Conservation (phyloP, 345 rosid genomes). For the Aurinia saxatilis region DNA sequence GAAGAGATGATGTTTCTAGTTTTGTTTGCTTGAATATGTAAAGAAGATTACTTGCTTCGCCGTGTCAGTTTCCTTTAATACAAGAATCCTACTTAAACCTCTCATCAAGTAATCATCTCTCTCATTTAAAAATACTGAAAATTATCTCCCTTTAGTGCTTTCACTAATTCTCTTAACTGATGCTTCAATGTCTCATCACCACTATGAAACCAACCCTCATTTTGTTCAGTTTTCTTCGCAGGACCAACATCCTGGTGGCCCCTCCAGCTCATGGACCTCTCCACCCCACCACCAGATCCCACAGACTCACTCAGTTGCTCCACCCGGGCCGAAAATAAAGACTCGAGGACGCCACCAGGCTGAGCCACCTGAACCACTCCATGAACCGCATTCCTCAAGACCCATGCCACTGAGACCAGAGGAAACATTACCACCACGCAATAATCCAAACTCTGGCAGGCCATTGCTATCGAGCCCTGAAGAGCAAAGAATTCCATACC, state of each 20-base stretch:
- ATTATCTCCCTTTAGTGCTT: slow-evolving; percentile 21
- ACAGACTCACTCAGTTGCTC: slow-evolving; percentile 7
- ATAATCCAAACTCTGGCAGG: slow-evolving; percentile 13
- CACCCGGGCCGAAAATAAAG: slow-evolving; percentile 14
- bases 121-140: slow-evolving; percentile 11
- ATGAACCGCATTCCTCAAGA: slow-evolving; percentile 24
- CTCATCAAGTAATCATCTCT: slow-evolving; percentile 48
- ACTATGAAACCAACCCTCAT: slow-evolving; percentile 59
- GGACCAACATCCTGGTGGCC: slow-evolving; percentile 26
- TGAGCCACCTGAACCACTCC: slow-evolving; percentile 10
- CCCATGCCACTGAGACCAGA: slow-evolving; percentile 29
- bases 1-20: slow-evolving; percentile 1
- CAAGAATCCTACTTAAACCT: slow-evolving; percentile 64
- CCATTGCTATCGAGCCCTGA: slow-evolving; percentile 10
- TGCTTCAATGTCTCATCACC: slow-evolving; percentile 31
- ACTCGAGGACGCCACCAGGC: slow-evolving; percentile 23
- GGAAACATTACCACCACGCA: slow-evolving; percentile 20
- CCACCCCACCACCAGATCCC: slow-evolving; percentile 17
- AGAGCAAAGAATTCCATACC: slow-evolving; percentile 3
- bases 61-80: slow-evolving; percentile 34
- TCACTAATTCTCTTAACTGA: background rate
- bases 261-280: slow-evolving; percentile 15
- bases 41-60: slow-evolving; percentile 62
- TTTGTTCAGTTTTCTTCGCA: slow-evolving; percentile 26
- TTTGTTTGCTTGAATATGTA: background rate